Conservation (phyloP, 768 basidiomycete genomes). For the Auriscalpium vulgare region DNA sequence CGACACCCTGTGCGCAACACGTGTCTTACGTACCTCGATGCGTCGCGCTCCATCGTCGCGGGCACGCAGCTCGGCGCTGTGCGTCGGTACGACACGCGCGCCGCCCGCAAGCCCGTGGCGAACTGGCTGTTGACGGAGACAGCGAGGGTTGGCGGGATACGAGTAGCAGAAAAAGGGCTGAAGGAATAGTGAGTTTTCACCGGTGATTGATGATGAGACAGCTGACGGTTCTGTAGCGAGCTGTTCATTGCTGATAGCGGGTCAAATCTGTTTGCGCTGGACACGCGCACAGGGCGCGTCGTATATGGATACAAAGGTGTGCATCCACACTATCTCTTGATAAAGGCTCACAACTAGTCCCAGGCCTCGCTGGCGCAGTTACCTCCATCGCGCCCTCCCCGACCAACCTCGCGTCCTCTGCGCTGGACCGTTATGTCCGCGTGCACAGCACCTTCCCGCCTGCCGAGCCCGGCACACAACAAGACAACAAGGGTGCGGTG, state of each 20-base stretch:
- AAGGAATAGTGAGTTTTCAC: constrained; percentile 50
- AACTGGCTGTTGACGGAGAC: constrained; percentile 46
- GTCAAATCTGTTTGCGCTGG: constrained; percentile 55
- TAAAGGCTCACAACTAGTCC: background rate
- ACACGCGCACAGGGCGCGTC: constrained; percentile 58
- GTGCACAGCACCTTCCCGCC: constrained; percentile 57
- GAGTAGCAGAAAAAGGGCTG: constrained; percentile 46
- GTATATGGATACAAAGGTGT: constrained; percentile 63
- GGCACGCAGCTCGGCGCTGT: constrained; percentile 72
- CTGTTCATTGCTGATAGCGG: constrained; percentile 62
- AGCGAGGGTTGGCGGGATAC: constrained; percentile 55
- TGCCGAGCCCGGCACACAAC: constrained; percentile 35
- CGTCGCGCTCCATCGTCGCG: constrained; percentile 49
- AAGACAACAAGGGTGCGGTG: constrained; percentile 51
- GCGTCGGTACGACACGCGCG: constrained; percentile 70
- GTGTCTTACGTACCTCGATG: constrained; percentile 50
- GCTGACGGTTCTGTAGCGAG: constrained; percentile 37
- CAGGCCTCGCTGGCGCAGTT: constrained; percentile 67
- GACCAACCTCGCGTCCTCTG: constrained; percentile 46
- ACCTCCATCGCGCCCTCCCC: constrained; percentile 54
- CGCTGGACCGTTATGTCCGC: constrained; percentile 64
- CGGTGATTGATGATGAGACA: too few relatives aligned
- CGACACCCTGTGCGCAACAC: constrained; percentile 76
- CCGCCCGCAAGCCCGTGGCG: constrained; percentile 56
- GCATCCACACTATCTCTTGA: too few relatives aligned